Evolutionary conservation across 352 stramenopile species (phyloP), one percentile per base, ranked within the genome.

Genomic region (Phytophthora colocasiae): DNA sequence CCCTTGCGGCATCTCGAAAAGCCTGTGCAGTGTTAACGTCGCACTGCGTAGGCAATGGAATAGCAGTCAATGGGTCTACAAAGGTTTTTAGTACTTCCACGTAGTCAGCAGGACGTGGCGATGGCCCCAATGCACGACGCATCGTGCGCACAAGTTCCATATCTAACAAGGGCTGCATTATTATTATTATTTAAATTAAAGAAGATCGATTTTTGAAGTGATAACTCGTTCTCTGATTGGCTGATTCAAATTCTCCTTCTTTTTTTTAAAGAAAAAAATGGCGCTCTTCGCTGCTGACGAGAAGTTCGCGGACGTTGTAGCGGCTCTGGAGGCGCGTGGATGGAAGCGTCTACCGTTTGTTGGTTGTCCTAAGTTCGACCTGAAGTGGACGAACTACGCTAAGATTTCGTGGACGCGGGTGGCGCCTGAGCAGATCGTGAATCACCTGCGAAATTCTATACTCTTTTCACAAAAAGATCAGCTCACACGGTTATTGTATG

Each of bases 381-480:
- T 94, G 15, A 84, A 85, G 47, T 92, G 80, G 78, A 75, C 74
- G 56, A 92, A 92, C 73, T 94, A 94, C 79, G 48, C 63, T 27
- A 81, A 78, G 56, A 76, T 94, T 58, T 46, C 65, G 62, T 94
- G 85, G 85, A 7, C 34, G 5, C 67, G 72, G 31, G 75, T 91
- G 58, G 60, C 53, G 9, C 31, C 62, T 8, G 10, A 56, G 10
- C 83, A 91, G 64, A 66, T 78, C 46, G 69, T 93, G 50, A 94
- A 91, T 63, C 85, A 94, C 57, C 65, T 94, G 50, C 73, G 89
- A 40, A 56, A 89, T 57, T 71, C 83, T 1, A 66, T 91, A 8
- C 59, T 85, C 24, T 80, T 92, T 34, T 91, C 80, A 8, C 80
- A 81, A 17, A 94, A 94, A 68, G 66, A 90, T 51, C 67, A 66